phyloP scores from a whole-genome alignment of 2,329 filamentous ascomycete species.

The Clathrospora elynae region DNA sequence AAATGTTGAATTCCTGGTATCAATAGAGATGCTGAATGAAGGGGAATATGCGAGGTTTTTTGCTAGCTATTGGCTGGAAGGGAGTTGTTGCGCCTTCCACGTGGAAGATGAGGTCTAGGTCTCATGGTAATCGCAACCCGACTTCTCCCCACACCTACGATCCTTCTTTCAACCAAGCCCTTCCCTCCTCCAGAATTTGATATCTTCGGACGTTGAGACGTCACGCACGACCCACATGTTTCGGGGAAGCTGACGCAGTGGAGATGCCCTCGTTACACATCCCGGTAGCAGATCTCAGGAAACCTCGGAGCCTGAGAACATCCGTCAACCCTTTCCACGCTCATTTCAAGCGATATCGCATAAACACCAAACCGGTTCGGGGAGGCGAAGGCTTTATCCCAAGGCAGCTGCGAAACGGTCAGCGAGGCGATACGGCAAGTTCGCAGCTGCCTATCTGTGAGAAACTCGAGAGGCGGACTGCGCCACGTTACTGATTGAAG shows the following conservation, averaged over 20 bases:
- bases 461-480: conserved; percentile 25
- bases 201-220: conserved; percentile 29
- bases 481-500: conserved; percentile 28
- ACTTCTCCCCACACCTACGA: background rate
- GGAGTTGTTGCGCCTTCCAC: background rate
- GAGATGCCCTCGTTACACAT: conserved; percentile 15
- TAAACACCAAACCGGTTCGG: conserved; percentile 19
- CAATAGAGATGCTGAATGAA: too few species aligned
- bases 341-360: conserved; percentile 17
- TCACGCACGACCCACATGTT: conserved; percentile 29
- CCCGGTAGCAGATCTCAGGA: conserved; percentile 14
- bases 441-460: conserved; percentile 22
- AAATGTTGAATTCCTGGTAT: too few species aligned
- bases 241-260: conserved; percentile 28
- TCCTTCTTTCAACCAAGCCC: background rate
- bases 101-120: background rate
- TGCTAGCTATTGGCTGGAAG: too few species aligned
- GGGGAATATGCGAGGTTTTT: too few species aligned
- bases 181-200: too few species aligned
- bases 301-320: conserved; percentile 5
- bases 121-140: background rate
- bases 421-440: conserved; percentile 11
- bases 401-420: conserved; percentile 38
- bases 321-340: conserved; percentile 8
- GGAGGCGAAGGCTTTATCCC: conserved; percentile 26